Base-by-base conservation (phyloP, 192 early-diverging fungal genomes). In the Piromyces finnis region DNA sequence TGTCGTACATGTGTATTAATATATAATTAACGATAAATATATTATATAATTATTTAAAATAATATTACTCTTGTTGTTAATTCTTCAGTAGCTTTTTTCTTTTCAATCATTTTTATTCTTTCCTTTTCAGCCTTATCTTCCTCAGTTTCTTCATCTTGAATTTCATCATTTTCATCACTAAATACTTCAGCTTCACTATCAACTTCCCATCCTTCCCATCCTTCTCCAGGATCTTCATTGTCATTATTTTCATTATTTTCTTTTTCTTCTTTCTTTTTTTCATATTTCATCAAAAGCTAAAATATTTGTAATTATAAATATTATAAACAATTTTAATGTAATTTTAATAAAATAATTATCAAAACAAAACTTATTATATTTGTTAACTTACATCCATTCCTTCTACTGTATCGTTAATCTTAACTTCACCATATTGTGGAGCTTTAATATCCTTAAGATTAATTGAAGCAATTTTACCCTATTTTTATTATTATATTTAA, bases 381-480 rank as follows among this genome's bases (percentile, higher is more conserved):
- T n/a, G n/a, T n/a, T n/a, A n/a, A 68, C 51, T 68, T 68, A 68
- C 85, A 82, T 98, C 97, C 29, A 94, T 90, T 78, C 93, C 97
- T 12, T 91, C 93, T 28, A 99, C 85, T 35, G 91, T 90, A 22
- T 91, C 89, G 22, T 87, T 87, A 35, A 89, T 86, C 26, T 87
- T 81, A 68, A 89, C 85, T 80, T 92, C 91, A 83, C 95, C 98
- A 87, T 92, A 99, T 59, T 87, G 81, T 22, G 88, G 84, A 30
- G 87, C 84, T 30, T 89, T 87, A 78, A 87, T 88, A 41, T 91
- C 86, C 79, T 89, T 93, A 81, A 97, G 84, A 77, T 86, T 86
- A 78, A 96, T 90, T 11, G 92, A 88, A 14, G 93, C 96, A 12
- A 86, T 87, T 84, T 96, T 96, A 32, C 97, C 96, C 83, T 84